A percentile compares a stretch with the other conserved stretches of the same genome.
Conservation (phyloP, 345 rosid species). For the Hibiscus mutabilis region DNA sequence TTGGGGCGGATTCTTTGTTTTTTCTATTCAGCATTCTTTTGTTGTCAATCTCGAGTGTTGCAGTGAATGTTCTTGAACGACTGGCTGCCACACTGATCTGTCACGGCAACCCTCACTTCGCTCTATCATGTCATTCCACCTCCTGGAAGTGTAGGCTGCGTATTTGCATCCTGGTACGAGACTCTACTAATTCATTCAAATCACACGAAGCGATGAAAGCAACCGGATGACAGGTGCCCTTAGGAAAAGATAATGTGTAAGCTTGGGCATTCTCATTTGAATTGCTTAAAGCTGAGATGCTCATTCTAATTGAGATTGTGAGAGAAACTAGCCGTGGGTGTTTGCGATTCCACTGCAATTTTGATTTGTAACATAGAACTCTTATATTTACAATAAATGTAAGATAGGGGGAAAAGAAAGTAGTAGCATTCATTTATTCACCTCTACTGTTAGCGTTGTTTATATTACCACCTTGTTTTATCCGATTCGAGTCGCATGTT, state of each 20-base stretch:
- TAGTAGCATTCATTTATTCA: slow-evolving; percentile 32
- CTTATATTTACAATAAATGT: slow-evolving; percentile 27
- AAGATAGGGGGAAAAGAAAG: slow-evolving; percentile 18
- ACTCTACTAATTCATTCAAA: slow-evolving; percentile 21
- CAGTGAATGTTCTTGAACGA: slow-evolving; percentile 7
- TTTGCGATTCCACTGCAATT: slow-evolving; percentile 34
- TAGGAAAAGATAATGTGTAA: slow-evolving; percentile 7
- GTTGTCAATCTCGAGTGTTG: background rate
- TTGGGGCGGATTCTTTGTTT: slow-evolving; percentile 3
- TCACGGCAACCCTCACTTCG: background rate
- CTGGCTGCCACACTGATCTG: background rate
- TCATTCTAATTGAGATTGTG: slow-evolving; percentile 23
- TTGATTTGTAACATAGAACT: slow-evolving; percentile 50
- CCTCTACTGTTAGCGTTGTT: slow-evolving; percentile 16
- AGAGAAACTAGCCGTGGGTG: slow-evolving; percentile 25
- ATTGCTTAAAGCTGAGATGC: slow-evolving; percentile 22
- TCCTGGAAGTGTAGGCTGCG: slow-evolving; percentile 4
- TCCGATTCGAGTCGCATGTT: background rate
- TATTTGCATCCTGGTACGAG: background rate
- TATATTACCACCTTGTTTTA: background rate
- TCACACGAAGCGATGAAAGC: background rate
- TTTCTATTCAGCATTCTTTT: slow-evolving; percentile 12
- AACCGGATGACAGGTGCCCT: slow-evolving; percentile 4
- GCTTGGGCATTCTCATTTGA: slow-evolving; percentile 21
- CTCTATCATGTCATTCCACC: background rate